Base-by-base conservation (phyloP, 208 protist genomes). In the Trypanosoma platydactyli region DNA sequence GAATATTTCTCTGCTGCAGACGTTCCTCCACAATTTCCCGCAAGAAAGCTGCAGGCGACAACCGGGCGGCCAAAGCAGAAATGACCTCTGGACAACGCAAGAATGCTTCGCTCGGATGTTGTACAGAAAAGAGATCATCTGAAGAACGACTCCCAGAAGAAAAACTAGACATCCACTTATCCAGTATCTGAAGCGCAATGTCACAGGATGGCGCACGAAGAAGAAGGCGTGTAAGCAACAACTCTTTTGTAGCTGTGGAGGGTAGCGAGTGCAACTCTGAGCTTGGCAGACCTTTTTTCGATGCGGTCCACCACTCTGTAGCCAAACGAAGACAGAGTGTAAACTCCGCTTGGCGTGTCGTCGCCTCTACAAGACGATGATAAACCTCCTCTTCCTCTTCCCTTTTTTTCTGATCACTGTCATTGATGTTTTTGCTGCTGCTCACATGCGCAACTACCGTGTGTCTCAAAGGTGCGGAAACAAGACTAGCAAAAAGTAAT, bases 351-450 rank as follows among this genome's bases (percentile, higher is more conserved):
- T 50, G 3, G 38, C 56, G 66, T 2, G 66, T 71, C 3, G 66
- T 50, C 20, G 52, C 49, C 35, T 71, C 66, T 15, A 56, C 45
- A 5, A 71, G 57, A 24, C 66, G 66, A 58, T 71, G 66, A 63
- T 44, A 71, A 12, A 71, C 44, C 48, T 71, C 66, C 48, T 71
- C 66, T 30, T 71, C 66, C 33, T 71, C 56, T 42, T 63, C 22
- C 33, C 33, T 27, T 46, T 70, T 33, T 45, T 42, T 35, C 35
- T 55, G 15, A 55, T 3, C 24, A 22, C 24, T 20, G 3, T 24
- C 54, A 46, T 40, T 24, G 42, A 33, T 29, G 30, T 38, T 9
- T 3, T 9, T 38, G 33, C 9, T 38, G 33, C 9, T 9, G 9
- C 33, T 38, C 9, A 9, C 33, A 3, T 9, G 33, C 9, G 33